Evolutionary conservation across 2,329 filamentous ascomycete species (phyloP), one percentile per base, ranked within the genome.

Genomic region (Colletotrichum sojae): DNA sequence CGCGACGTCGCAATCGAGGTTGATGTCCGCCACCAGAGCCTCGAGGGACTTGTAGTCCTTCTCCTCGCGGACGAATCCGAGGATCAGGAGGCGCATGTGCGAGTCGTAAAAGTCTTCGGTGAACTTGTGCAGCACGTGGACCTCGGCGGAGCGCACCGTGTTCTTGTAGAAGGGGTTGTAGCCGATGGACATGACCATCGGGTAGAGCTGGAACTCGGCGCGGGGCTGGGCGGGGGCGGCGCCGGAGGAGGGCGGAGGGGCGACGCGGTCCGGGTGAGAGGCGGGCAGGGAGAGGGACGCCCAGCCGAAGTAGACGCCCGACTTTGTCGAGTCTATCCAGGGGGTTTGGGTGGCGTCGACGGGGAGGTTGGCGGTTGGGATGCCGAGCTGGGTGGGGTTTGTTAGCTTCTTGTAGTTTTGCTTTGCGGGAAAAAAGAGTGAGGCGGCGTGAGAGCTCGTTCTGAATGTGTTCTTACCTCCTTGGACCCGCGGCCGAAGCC

Each of bases 111-210:
- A 99, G 78, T 98, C 94, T 46, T 85, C 83, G 2, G 82, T 79
- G 78, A 98, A 97, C 51, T 85, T 80, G 76, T 94, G 91, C 80
- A 99, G 88, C 63, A 99, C 88, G 82, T 97, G 94, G 65, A 97
- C 94, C 85, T 97, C 94, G 77, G 96, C 94, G 71, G 89, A 94
- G 71, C 94, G 91, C 54, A 93, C 90, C 5, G 88, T 91, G 85
- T 99, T 98, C 79, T 95, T 94, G 87, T 97, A 99, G 83, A 95
- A 98, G 0, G 96, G 96, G 81, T 98, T 99, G 88, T 95, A 98
- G 52, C 96, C 96, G 73, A 98, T 95, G 70, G 90, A 94, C 91
- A 98, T 93, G 73, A 97, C 94, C 88, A 97, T 96, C 1, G 94
- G 94, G 80, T 91, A 94, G 65, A 96, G 84, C 56, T 67, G 63